These are phyloP conservation scores for Sporothrix dimorphospora DNA, from an alignment of 2,329 filamentous ascomycete genomes.

Conservation along the genomic window DNA sequence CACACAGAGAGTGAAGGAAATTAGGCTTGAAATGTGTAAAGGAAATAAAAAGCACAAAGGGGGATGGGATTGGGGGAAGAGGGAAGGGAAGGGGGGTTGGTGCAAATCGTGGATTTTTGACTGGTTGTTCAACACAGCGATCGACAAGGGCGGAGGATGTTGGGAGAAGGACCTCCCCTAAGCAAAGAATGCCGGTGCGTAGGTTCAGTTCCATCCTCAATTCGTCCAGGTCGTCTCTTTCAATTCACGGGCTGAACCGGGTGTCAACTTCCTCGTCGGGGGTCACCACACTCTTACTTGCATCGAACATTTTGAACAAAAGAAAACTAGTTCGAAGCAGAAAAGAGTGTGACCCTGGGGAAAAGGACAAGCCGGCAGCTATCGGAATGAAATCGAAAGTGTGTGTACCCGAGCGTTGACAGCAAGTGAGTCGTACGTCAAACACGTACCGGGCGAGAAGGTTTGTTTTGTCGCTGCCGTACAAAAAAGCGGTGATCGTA, in stretches of 20 bases:
- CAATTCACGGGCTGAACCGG: background rate
- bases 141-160: background rate
- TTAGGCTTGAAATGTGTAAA: background rate
- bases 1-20: background rate
- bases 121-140: constrained; percentile 20
- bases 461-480: constrained; percentile 14
- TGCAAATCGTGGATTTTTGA: constrained; percentile 1
- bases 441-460: background rate
- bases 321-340: background rate
- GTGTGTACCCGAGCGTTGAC: constrained; percentile 9
- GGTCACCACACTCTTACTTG: background rate
- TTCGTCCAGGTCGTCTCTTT: constrained; percentile 13
- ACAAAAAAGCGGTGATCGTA: background rate
- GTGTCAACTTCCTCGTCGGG: background rate
- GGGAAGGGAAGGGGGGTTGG: constrained; percentile 28
- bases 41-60: background rate
- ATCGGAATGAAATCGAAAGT: constrained; percentile 8
- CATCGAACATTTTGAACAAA: background rate
- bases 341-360: background rate
- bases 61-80: constrained; percentile 18
- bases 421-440: background rate
- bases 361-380: constrained; percentile 1
- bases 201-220: background rate
- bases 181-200: background rate
- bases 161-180: background rate